These are phyloP conservation scores for Endocalyx cinctus DNA, from an alignment of 2,329 filamentous ascomycete species.

Conservation along the genomic window DNA sequence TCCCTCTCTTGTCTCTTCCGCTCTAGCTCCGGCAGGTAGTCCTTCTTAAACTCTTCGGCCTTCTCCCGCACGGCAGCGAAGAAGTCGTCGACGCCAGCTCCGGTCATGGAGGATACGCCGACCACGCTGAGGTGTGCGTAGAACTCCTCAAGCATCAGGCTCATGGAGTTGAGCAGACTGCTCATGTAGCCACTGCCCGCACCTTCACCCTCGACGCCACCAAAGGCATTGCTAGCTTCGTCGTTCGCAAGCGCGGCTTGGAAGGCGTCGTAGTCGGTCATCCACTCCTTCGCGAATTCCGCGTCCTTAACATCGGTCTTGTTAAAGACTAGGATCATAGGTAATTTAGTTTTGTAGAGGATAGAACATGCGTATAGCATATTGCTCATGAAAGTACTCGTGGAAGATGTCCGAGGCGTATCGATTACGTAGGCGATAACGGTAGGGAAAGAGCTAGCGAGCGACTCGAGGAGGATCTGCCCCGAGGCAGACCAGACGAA, in stretches of 20 bases:
- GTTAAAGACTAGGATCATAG: slow-evolving; percentile 99
- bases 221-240: slow-evolving; percentile 72
- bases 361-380: slow-evolving; percentile 99
- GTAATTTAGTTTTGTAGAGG: slow-evolving; percentile 95
- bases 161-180: slow-evolving; percentile 94
- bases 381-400: slow-evolving; percentile 98
- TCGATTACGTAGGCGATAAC: slow-evolving; percentile 98
- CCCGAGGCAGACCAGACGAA: slow-evolving; percentile 98
- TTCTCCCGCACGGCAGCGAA: slow-evolving; percentile 87
- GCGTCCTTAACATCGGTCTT: slow-evolving; percentile 96
- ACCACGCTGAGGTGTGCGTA: slow-evolving; percentile 92
- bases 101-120: slow-evolving; percentile 88
- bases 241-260: slow-evolving; percentile 79
- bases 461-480: slow-evolving; percentile 85
- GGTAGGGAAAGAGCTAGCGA: slow-evolving; percentile 92
- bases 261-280: slow-evolving; percentile 98
- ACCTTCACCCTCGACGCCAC: slow-evolving; percentile 63
- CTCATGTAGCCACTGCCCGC: slow-evolving; percentile 94
- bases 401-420: slow-evolving; percentile 87
- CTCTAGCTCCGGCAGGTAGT: slow-evolving; percentile 91
- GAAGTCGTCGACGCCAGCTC: slow-evolving; percentile 87
- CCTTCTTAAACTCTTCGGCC: slow-evolving; percentile 77
- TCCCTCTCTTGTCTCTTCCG: slow-evolving; percentile 71
- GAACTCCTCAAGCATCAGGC: slow-evolving; percentile 93
- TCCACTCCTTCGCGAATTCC: slow-evolving; percentile 93